A percentile compares a stretch with the other conserved stretches of the same genome.
Conservation (phyloP, 2,329 filamentous ascomycete genomes). For the Colletotrichum phormii region DNA sequence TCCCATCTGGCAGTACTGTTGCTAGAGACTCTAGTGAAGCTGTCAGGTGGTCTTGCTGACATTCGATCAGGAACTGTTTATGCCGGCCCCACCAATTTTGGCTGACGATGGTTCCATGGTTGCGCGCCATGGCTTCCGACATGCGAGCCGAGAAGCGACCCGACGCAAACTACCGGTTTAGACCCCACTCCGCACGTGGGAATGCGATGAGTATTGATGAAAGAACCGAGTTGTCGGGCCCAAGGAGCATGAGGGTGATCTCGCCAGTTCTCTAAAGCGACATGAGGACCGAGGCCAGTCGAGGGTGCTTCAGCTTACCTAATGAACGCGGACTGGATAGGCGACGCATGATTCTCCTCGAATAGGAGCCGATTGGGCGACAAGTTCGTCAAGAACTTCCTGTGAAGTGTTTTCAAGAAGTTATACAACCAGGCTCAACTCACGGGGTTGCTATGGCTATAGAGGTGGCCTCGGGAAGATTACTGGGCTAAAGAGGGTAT, state of each 20-base stretch:
- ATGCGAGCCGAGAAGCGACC: constrained; percentile 34
- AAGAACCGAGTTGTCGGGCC: background rate
- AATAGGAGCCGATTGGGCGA: no score
- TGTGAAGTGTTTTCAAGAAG: background rate
- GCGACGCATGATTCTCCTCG: no score
- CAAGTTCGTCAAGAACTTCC: background rate
- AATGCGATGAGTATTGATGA: background rate
- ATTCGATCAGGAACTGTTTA: constrained; percentile 7
- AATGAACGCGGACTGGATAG: no score
- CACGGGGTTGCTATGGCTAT: no score
- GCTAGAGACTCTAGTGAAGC: background rate
- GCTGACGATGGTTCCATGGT: background rate
- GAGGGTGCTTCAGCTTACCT: background rate
- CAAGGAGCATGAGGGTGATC: background rate
- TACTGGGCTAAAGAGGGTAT: background rate
- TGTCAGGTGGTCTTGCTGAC: constrained; percentile 10
- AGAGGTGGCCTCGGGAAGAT: background rate
- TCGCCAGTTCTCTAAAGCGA: background rate
- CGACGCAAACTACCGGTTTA: constrained; percentile 11
- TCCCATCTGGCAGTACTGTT: background rate
- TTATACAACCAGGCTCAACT: no score
- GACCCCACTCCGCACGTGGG: constrained; percentile 26
- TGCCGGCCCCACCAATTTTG: constrained; percentile 7
- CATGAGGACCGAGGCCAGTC: background rate
- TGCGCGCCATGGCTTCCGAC: constrained; percentile 15